A percentile compares a stretch with the other conserved stretches of the same genome.
Conservation (phyloP, 2,329 filamentous ascomycete species). For the Pseudopithomyces maydicus region DNA sequence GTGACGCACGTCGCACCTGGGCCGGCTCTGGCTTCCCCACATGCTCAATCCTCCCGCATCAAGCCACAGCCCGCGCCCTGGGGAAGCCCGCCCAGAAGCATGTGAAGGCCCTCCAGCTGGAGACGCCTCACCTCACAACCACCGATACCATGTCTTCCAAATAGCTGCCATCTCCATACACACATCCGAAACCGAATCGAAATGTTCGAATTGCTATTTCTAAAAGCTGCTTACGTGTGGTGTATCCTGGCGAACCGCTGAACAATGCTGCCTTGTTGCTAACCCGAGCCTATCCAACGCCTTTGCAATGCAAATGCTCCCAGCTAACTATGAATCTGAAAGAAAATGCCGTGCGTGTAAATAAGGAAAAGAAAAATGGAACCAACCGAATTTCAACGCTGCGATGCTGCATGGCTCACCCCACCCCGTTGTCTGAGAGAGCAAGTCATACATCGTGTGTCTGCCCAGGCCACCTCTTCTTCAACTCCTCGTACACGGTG, state of each 20-base stretch:
- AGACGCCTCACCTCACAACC: slow-evolving; percentile 16
- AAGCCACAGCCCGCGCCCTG: slow-evolving; percentile 21
- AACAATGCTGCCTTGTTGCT: not conserved
- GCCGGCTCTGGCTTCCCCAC: slow-evolving; percentile 38
- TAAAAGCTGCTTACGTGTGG: not conserved
- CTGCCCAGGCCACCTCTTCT: slow-evolving; percentile 50
- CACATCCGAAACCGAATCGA: too few species aligned
- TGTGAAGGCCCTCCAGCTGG: slow-evolving; percentile 35
- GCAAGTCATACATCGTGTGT: slow-evolving; percentile 8
- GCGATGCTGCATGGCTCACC: not conserved
- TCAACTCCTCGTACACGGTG: slow-evolving; percentile 88
- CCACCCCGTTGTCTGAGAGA: too few species aligned
- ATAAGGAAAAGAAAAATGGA: not conserved
- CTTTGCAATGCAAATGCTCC: slow-evolving; percentile 4
- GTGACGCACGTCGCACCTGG: too few species aligned
- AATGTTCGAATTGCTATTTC: not conserved
- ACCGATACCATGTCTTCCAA: not conserved
- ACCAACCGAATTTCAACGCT: not conserved
- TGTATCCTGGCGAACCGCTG: slow-evolving; percentile 5
- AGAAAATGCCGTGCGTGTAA: not conserved
- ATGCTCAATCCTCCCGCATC: slow-evolving; percentile 22
- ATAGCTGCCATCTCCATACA: too few species aligned
- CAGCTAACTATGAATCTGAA: not conserved
- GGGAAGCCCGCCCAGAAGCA: slow-evolving; percentile 23
- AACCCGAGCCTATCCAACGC: slow-evolving; percentile 1